phyloP scores from a whole-genome alignment of 2,329 filamentous ascomycete genomes.

The Daldinia sp. region DNA sequence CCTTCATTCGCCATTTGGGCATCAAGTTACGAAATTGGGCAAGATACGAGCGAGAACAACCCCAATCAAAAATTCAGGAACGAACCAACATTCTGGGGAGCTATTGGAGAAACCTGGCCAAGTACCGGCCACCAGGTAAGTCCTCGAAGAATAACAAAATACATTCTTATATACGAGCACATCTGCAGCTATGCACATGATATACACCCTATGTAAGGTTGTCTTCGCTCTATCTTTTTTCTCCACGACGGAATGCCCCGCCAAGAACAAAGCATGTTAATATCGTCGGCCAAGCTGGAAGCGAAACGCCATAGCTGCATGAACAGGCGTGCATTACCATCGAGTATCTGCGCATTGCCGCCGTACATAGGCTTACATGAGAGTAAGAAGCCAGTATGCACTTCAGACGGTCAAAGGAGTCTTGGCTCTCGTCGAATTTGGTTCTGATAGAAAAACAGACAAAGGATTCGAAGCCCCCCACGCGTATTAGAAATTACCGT shows the following conservation, averaged over 20 bases:
- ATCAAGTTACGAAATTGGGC: slow-evolving; percentile 31
- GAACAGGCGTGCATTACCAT: slow-evolving; percentile 18
- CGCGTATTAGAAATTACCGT: slow-evolving; percentile 14
- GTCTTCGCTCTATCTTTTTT: not conserved
- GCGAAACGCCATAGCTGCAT: slow-evolving; percentile 20
- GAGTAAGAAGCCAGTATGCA: not conserved
- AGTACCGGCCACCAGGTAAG: no score
- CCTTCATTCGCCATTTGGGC: slow-evolving; percentile 29
- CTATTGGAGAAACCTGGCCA: slow-evolving; percentile 1
- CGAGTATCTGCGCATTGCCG: slow-evolving; percentile 13
- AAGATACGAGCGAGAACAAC: slow-evolving; percentile 16
- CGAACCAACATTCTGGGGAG: slow-evolving; percentile 26
- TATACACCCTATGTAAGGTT: not conserved
- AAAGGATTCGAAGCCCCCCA: slow-evolving; percentile 25
- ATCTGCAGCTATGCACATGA: not conserved
- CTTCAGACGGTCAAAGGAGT: not conserved
- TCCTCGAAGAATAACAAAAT: slow-evolving; percentile 19
- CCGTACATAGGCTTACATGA: slow-evolving; percentile 1
- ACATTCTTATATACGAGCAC: no score
- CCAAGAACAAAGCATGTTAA: slow-evolving; percentile 25
- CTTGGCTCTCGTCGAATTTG: slow-evolving; percentile 1
- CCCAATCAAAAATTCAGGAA: slow-evolving; percentile 22
- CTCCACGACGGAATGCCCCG: slow-evolving; percentile 11
- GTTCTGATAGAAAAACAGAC: slow-evolving; percentile 10
- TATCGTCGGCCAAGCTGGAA: slow-evolving; percentile 24